These are phyloP conservation scores for Polygonum aviculare DNA, from an alignment of 148 eudicot genomes.

Conservation along the genomic window DNA sequence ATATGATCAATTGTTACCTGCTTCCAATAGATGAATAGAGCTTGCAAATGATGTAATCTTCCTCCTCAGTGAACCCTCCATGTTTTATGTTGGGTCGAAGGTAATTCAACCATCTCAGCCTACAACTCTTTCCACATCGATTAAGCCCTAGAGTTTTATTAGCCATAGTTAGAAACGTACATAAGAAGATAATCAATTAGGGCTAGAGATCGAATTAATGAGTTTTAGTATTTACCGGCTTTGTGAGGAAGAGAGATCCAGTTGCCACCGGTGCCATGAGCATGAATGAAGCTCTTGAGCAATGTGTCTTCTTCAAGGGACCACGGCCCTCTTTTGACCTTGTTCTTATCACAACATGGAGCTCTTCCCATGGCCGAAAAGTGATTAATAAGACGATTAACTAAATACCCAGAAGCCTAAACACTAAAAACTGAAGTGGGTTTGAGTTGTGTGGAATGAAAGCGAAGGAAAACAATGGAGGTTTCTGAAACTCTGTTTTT, in stretches of 20 bases:
- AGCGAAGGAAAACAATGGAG: background rate
- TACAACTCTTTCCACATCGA: conserved; percentile 67
- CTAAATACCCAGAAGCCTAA: background rate
- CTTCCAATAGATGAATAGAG: conserved; percentile 39
- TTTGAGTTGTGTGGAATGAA: background rate
- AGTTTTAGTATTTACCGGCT: conserved; percentile 14
- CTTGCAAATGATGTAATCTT: conserved; percentile 35
- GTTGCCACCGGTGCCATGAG: conserved; percentile 27
- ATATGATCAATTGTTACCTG: conserved; percentile 25
- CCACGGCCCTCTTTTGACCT: conserved; percentile 38
- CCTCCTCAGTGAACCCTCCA: conserved; percentile 52
- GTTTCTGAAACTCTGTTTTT: background rate
- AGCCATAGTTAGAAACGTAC: background rate
- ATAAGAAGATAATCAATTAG: background rate
- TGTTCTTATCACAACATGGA: conserved; percentile 35
- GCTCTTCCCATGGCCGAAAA: conserved; percentile 29
- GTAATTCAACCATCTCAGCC: conserved; percentile 58
- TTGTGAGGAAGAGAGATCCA: conserved; percentile 29
- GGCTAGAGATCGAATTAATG: background rate
- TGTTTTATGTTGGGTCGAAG: conserved; percentile 51
- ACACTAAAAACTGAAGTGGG: background rate
- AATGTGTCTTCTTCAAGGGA: conserved; percentile 28
- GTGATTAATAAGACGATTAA: background rate
- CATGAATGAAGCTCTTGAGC: conserved; percentile 18
- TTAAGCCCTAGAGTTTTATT: conserved; percentile 31